A percentile compares a stretch with the other conserved stretches of the same genome.
phyloP scores from a whole-genome alignment of 306 rosid genomes.

The Astragalus glycyphyllos region DNA sequence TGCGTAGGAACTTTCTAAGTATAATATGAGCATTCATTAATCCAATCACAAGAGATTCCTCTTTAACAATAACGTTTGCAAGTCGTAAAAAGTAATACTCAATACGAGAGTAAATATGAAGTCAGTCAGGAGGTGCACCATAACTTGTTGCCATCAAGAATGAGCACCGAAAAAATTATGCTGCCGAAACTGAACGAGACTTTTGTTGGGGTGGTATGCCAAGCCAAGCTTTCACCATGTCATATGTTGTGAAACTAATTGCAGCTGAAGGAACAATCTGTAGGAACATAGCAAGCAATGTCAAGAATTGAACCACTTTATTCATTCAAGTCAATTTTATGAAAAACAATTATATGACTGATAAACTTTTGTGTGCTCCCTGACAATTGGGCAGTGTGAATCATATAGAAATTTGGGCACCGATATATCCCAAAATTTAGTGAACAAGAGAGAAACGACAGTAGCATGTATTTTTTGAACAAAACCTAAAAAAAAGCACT shows the following conservation, averaged over 20 bases:
- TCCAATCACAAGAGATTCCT: constrained; percentile 28
- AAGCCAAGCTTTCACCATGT: constrained; percentile 84
- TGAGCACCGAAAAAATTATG: constrained; percentile 42
- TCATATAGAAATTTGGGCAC: constrained; percentile 14
- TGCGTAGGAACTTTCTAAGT: constrained; percentile 12
- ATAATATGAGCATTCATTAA: neutral
- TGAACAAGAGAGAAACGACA: neutral
- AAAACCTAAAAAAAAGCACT: neutral
- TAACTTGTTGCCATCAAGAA: constrained; percentile 19
- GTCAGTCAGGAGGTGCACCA: constrained; percentile 22
- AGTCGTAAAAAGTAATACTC: constrained; percentile 14
- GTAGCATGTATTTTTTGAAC: neutral
- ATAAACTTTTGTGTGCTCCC: constrained; percentile 9
- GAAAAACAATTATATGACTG: constrained; percentile 1
- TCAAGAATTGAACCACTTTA: constrained; percentile 13
- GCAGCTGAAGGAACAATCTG: constrained; percentile 99
- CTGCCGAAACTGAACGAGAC: constrained; percentile 56
- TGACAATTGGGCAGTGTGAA: constrained; percentile 6
- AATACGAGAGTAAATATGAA: constrained; percentile 25
- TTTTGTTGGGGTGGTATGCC: constrained; percentile 71
- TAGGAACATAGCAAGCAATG: constrained; percentile 23
- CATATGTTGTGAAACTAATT: constrained; percentile 84
- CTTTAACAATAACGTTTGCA: constrained; percentile 25
- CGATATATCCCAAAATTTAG: constrained; percentile 6
- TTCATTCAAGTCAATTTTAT: constrained; percentile 14